These are phyloP conservation scores for Hemileia vastatrix DNA, from an alignment of 1,284 basidiomycete genomes.

Conservation along the genomic window DNA sequence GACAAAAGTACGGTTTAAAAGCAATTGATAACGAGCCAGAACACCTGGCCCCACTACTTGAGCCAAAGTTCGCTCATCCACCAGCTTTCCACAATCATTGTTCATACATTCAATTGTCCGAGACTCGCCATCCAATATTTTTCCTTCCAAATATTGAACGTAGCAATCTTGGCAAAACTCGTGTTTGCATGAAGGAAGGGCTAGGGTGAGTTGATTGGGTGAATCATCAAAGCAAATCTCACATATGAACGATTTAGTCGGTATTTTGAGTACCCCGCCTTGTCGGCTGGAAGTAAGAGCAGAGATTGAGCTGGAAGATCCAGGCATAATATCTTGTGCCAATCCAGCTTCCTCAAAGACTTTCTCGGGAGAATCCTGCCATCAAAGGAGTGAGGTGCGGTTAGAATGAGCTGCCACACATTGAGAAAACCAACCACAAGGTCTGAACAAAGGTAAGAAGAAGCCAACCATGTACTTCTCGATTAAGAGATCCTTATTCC, in stretches of 20 bases:
- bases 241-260: slow-evolving; percentile 76
- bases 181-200: slow-evolving; percentile 57
- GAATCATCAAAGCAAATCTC: slow-evolving; percentile 72
- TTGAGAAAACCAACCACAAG: not conserved
- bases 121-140: slow-evolving; percentile 79
- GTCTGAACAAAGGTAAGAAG: not conserved
- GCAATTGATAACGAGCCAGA: slow-evolving; percentile 59
- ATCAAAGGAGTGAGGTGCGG: not conserved
- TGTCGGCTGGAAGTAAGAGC: slow-evolving; percentile 43
- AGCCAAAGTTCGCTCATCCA: slow-evolving; percentile 51
- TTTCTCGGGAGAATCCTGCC: slow-evolving; percentile 48
- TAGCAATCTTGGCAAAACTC: slow-evolving; percentile 71
- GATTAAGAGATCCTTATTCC: slow-evolving; percentile 89
- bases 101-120: slow-evolving; percentile 81
- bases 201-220: slow-evolving; percentile 53
- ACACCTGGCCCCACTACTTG: slow-evolving; percentile 43
- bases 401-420: not conserved
- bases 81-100: slow-evolving; percentile 68
- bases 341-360: slow-evolving; percentile 64
- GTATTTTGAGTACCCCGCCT: too few species aligned
- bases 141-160: slow-evolving; percentile 68
- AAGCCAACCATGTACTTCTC: slow-evolving; percentile 42
- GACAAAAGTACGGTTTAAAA: slow-evolving; percentile 84
- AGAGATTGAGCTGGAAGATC: slow-evolving; percentile 37
- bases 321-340: slow-evolving; percentile 46